phyloP scores from a whole-genome alignment of 176 grass and related monocot genomes.

The sorghum (Sorghum bicolor) region DNA sequence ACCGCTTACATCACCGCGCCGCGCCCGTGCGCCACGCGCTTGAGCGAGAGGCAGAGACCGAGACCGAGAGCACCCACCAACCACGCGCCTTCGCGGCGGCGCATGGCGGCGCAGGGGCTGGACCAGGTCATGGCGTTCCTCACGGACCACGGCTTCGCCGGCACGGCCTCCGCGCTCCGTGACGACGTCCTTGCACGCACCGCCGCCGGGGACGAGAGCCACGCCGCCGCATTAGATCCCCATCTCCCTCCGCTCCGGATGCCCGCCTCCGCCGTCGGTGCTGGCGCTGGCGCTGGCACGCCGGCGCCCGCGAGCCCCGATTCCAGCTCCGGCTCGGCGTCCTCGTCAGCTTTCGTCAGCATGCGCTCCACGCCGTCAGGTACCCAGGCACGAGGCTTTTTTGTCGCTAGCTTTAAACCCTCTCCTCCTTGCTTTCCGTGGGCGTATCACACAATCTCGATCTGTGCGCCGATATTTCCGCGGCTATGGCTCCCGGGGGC shows the following conservation, averaged over 20 bases:
- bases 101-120: conserved; percentile 71
- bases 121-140: conserved; percentile 94
- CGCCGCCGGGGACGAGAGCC: background rate
- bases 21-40: background rate
- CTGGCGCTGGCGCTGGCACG: background rate
- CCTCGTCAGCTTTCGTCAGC: conserved; percentile 90
- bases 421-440: conserved; percentile 8
- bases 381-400: conserved; percentile 33
- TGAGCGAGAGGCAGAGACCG: background rate
- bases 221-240: conserved; percentile 18
- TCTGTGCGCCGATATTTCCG: conserved; percentile 29
- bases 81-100: background rate
- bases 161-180: conserved; percentile 79
- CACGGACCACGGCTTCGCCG: conserved; percentile 66
- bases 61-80: background rate
- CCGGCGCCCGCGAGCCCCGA: conserved; percentile 27
- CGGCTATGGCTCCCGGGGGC: background rate
- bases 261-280: conserved; percentile 20
- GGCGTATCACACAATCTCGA: conserved; percentile 26
- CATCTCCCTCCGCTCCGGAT: conserved; percentile 59
- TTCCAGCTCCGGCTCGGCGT: conserved; percentile 54
- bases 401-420: conserved; percentile 28
- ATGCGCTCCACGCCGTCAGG: conserved; percentile 78
- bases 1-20: conserved; percentile 33
- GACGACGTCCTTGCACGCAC: conserved; percentile 68